Base-by-base conservation (phyloP, 768 basidiomycete species). In the Pluteus cervinus region DNA sequence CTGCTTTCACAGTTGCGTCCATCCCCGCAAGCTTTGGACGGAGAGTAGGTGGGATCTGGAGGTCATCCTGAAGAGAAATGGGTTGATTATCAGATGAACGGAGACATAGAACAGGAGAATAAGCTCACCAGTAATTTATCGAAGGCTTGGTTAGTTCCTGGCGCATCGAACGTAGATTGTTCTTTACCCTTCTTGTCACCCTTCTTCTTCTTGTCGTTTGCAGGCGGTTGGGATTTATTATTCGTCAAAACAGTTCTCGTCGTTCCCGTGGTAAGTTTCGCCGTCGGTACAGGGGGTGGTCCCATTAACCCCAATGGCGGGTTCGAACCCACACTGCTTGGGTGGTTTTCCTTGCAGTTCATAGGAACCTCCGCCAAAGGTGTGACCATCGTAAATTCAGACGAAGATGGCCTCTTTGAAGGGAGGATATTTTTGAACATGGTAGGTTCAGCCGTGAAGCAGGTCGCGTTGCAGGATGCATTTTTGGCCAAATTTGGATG, bases 401-500 rank as follows among this genome's bases (percentile, higher is more conserved):
- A 59, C 17, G 79, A 76, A 17, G 78, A 64, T 36, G 78, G 53
- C 51, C 86, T 71, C 59, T 81, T 79, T 7, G 78, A 71, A 2
- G 82, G 80, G 24, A 88, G 64, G 38, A 89, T 86, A 49, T 75
- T 73, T 62, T 86, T 87, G 69, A 89, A 88, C 86, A 89, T 89
- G 52, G 55, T 57, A 40, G 46, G 38, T 31, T 4, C 43, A 35
- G 44, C 45, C 31, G 48, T 40, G 36, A 36, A 44, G 28, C 40
- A 47, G 50, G 52, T 51, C n/a, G n/a, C n/a, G n/a, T n/a, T n/a
- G n/a, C n/a, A n/a, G n/a, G n/a, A n/a, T n/a, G n/a, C n/a, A n/a
- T n/a, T n/a, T n/a, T n/a, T n/a, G n/a, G n/a, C n/a, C n/a, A n/a
- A n/a, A n/a, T n/a, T n/a, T n/a, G n/a, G n/a, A n/a, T n/a, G n/a